Evolutionary conservation across 257 asterid genomes (phyloP), one percentile per base, ranked within the genome.

Genomic region (Phtheirospermum japonicum): DNA sequence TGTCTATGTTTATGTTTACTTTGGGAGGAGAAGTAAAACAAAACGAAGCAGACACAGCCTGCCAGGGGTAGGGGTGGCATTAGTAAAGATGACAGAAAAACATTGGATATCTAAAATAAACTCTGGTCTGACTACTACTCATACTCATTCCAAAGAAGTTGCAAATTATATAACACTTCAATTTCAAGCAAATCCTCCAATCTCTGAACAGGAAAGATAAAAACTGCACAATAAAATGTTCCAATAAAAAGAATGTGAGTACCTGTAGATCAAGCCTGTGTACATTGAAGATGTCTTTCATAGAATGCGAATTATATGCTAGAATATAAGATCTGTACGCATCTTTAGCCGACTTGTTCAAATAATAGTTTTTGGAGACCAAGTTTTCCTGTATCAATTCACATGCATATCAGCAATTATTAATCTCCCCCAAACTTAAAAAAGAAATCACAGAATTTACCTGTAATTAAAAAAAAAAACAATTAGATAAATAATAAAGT

Each of bases 1-100:
- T 93, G 67, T 87, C 97, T 37, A 89, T 83, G 82, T 85, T 85
- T 45, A 93, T 23, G 78, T 77, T 78, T 31, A 87, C 89, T 63
- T 76, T 80, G 8, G 99, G 97, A 54, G 97, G 99, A 57, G 79
- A 77, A 1, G 80, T 61, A 59, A 89, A 83, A 58, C 97, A 87
- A 77, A 93, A 93, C 4, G 99, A 93, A 53, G 96, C 81, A 68
- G 99, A 96, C 76, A 93, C 97, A 28, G 85, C 97, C 99, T 91
- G 84, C 73, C 59, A 34, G 63, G 56, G 10, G 54, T 37, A 48
- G 13, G 17, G 4, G 20, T 42, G 34, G 5, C 17, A 34, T 46
- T 9, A 37, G 43, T 36, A 18, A 23, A 34, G 13, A 51, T 32
- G 30, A 66, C 0, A 37, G 36, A 62, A 23, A 23, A 23, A 23